phyloP scores from a whole-genome alignment of 129 eudicot genomes.

The Escallonia rubra region DNA sequence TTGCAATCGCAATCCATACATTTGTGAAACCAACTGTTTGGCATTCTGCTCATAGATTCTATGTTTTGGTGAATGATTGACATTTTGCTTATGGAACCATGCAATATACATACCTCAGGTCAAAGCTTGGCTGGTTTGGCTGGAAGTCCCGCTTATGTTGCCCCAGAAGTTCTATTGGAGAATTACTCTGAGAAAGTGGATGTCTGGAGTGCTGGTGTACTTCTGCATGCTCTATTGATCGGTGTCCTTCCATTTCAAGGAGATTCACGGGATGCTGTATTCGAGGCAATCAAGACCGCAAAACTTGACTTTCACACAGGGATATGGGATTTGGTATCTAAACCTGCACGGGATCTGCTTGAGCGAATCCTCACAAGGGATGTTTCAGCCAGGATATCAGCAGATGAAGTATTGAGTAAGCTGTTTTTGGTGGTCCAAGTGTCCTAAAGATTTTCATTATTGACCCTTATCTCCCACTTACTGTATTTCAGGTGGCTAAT shows the following conservation, averaged over 20 bases:
- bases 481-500: background rate
- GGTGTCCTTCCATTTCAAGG: constrained; percentile 95
- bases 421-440: background rate
- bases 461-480: background rate
- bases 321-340: constrained; percentile 77
- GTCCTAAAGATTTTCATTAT: background rate
- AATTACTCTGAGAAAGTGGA: constrained; percentile 83
- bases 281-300: constrained; percentile 72
- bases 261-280: constrained; percentile 61
- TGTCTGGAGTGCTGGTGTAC: constrained; percentile 99
- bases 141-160: constrained; percentile 96
- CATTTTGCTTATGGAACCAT: background rate
- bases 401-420: constrained; percentile 89
- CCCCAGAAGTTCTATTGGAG: constrained; percentile 88
- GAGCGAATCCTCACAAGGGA: constrained; percentile 78
- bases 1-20: too few relatives aligned
- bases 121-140: constrained; percentile 88
- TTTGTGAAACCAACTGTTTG: too few relatives aligned
- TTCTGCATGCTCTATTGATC: constrained; percentile 78
- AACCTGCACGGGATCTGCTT: constrained; percentile 93
- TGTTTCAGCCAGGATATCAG: constrained; percentile 63
- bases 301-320: constrained; percentile 68
- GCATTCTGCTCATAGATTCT: too few relatives aligned
- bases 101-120: constrained; percentile 40
- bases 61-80: too few relatives aligned